A percentile compares a stretch with the other conserved stretches of the same genome.
phyloP scores from a whole-genome alignment of 2,329 filamentous ascomycete genomes.

The Didymosphaeria variabile region DNA sequence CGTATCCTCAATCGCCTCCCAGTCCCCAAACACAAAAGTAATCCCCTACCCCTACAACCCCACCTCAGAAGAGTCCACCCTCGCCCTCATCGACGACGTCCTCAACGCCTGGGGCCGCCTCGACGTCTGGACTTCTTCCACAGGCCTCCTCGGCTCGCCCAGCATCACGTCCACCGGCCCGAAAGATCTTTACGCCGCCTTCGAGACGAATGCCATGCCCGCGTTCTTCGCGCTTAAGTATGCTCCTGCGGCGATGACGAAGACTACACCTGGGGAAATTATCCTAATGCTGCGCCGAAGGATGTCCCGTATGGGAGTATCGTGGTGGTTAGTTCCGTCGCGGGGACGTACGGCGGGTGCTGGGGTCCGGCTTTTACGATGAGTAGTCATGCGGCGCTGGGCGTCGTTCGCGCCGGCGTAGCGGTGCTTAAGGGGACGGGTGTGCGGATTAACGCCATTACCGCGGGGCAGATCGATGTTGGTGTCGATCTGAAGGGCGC shows the following conservation, averaged over 20 bases:
- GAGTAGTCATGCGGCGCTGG: constrained; percentile 67
- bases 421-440: constrained; percentile 66
- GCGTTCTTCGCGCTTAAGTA: constrained; percentile 73
- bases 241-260: constrained; percentile 70
- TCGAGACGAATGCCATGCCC: constrained; percentile 68
- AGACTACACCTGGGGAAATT: constrained; percentile 64
- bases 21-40: constrained; percentile 64
- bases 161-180: constrained; percentile 64
- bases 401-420: constrained; percentile 68
- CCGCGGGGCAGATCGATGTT: constrained; percentile 58
- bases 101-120: constrained; percentile 65
- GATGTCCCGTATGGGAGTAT: constrained; percentile 69
- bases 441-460: constrained; percentile 66
- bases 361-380: constrained; percentile 71
- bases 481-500: constrained; percentile 56
- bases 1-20: constrained; percentile 53
- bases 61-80: constrained; percentile 67
- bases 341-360: constrained; percentile 65
- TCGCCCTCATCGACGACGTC: constrained; percentile 69
- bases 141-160: constrained; percentile 65
- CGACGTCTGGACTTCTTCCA: constrained; percentile 69
- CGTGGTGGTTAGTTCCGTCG: constrained; percentile 68
- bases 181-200: constrained; percentile 64
- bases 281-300: constrained; percentile 69
- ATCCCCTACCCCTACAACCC: constrained; percentile 69